Conservation (phyloP, 192 early-diverging fungal species). For the Coemansia sp. region DNA sequence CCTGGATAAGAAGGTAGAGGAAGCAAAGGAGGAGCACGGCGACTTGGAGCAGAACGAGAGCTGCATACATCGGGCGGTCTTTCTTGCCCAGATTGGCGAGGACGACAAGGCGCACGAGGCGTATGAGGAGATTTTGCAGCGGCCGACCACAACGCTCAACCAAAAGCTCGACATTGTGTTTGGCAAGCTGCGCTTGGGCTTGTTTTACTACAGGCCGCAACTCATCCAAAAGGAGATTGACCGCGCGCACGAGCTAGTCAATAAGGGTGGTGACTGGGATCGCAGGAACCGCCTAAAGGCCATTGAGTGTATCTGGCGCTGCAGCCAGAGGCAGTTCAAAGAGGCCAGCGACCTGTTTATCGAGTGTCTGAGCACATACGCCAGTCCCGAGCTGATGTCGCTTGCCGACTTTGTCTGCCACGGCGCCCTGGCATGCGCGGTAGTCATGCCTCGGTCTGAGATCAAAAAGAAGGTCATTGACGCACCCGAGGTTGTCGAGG, state of each 20-base stretch:
- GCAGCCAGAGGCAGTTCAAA: slow-evolving; percentile 96
- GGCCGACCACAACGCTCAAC: slow-evolving; percentile 84
- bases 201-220: slow-evolving; percentile 91
- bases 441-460: slow-evolving; percentile 89
- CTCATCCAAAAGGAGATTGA: slow-evolving; percentile 47
- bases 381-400: slow-evolving; percentile 96
- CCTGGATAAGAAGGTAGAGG: slow-evolving; percentile 83
- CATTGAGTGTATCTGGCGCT: slow-evolving; percentile 90
- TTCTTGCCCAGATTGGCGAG: slow-evolving; percentile 91
- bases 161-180: slow-evolving; percentile 94
- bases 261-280: slow-evolving; percentile 99
- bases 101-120: slow-evolving; percentile 91
- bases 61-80: slow-evolving; percentile 88
- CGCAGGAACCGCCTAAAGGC: slow-evolving; percentile 97
- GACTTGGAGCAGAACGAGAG: slow-evolving; percentile 71
- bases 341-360: slow-evolving; percentile 87
- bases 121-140: slow-evolving; percentile 82
- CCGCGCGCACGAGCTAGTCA: slow-evolving; percentile 75
- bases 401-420: slow-evolving; percentile 97
- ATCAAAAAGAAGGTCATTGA: slow-evolving; percentile 96
- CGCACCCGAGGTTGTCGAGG: slow-evolving; percentile 96
- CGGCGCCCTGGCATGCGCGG: slow-evolving; percentile 82
- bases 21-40: slow-evolving; percentile 92
- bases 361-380: slow-evolving; percentile 95
- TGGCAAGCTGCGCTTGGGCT: slow-evolving; percentile 87